Percentiles rank a stretch among this genome's conserved stretches.
These are phyloP conservation scores for Podila clonocystis DNA, from an alignment of 192 early-diverging fungal species.

Conservation along the genomic window DNA sequence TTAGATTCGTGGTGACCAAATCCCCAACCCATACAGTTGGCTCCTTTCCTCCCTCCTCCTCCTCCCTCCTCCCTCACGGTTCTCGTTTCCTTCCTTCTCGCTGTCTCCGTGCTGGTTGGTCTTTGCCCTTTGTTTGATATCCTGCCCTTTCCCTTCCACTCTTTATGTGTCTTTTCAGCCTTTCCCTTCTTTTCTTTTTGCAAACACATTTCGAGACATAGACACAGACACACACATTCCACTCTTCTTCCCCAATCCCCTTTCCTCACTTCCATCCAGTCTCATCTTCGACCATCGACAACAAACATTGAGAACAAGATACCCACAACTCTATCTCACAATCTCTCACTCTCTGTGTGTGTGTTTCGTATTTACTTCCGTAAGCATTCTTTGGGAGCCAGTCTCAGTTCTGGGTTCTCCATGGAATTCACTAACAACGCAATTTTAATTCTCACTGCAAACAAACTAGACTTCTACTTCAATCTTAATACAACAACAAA, in stretches of 20 bases:
- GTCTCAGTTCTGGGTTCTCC: background rate
- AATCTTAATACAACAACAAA: background rate
- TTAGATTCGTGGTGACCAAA: too few relatives aligned
- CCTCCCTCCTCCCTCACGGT: too few relatives aligned
- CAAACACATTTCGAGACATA: background rate
- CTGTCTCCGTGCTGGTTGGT: background rate
- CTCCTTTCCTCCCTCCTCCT: too few relatives aligned
- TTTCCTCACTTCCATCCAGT: background rate
- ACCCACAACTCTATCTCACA: background rate
- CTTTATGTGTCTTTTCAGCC: background rate
- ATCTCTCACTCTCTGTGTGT: background rate
- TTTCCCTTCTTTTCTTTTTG: background rate
- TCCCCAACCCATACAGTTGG: too few relatives aligned
- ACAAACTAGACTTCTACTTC: background rate
- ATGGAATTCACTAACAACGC: background rate
- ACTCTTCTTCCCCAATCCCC: background rate
- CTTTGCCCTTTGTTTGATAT: background rate
- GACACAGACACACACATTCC: conserved; percentile 1
- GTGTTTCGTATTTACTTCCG: too few relatives aligned
- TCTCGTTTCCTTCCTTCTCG: background rate
- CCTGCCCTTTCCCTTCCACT: background rate
- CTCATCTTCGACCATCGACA: background rate
- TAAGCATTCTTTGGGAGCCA: background rate
- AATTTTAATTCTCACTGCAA: background rate
- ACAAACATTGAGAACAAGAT: too few relatives aligned